Base-by-base conservation (phyloP, 768 basidiomycete species). In the Suillus lakei region DNA sequence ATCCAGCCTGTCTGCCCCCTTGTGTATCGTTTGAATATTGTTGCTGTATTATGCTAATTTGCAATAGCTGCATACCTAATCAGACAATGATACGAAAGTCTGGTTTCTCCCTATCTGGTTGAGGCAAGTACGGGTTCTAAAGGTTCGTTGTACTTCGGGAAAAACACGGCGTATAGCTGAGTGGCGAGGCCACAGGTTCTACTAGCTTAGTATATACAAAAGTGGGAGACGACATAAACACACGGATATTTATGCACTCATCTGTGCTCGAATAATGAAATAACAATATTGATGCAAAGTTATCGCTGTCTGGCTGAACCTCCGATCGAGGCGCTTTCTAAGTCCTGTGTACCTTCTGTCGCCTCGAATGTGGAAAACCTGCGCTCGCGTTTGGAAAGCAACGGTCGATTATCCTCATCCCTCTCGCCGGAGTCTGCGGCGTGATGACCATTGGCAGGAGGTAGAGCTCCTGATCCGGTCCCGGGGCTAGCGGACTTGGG, bases 291-390 rank as follows among this genome's bases (percentile, higher is more conserved):
- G 12, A 21, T 26, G 28, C 15, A 8, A 34, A 18, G 5, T 18
- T 26, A 44, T 48, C 60, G 46, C 32, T 39, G 68, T 61, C 79
- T 67, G 30, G 81, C 80, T 18, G 81, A 80, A 21, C 79, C 80
- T 10, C 79, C 75, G 54, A 79, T 74, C 21, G 65, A 64, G 51
- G 80, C 80, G 59, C 79, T 78, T 69, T 88, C 86, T 39, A 85
- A 66, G 70, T 88, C 85, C 72, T 86, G 76, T 1, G 71, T 70
- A 23, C 81, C 81, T 15, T 88, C 83, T 5, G 76, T 73, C 30
- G 80, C 79, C 66, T 88, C 85, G 68, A 79, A 87, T 28, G 82
- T 83, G 6, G 88, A 87, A 55, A 86, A 71, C 60, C 85, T 76
- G 28, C 83, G 38, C 36, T 34, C 46, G 9, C 26, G 26, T 7